phyloP scores from a whole-genome alignment of 371 early-diverging fungal genomes.

The Circinella umbellata region DNA sequence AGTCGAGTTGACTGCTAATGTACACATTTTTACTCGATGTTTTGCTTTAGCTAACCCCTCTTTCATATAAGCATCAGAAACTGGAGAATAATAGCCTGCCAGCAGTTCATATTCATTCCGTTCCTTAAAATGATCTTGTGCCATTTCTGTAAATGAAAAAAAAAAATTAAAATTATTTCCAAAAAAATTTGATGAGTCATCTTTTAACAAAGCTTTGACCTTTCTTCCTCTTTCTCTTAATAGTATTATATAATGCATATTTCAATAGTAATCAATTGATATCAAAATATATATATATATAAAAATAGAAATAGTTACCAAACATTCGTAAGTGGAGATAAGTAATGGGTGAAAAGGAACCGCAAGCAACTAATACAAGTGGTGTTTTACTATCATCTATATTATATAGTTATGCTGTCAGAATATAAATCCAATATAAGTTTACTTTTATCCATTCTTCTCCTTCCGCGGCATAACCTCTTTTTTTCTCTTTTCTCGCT shows the following conservation, averaged over 20 bases:
- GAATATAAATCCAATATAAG: background rate
- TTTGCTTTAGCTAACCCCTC: slow-evolving; percentile 84
- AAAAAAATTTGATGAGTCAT: slow-evolving; percentile 4
- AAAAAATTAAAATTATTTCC: too few species aligned
- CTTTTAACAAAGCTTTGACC: background rate
- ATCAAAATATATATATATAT: too few species aligned
- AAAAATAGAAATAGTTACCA: slow-evolving; percentile 60
- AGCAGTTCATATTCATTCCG: slow-evolving; percentile 82
- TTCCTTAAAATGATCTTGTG: slow-evolving; percentile 83
- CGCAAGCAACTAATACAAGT: slow-evolving; percentile 95
- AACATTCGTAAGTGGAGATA: slow-evolving; percentile 98
- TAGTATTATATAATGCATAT: background rate
- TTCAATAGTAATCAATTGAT: too few species aligned
- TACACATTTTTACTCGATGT: slow-evolving; percentile 95
- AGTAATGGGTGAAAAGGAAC: slow-evolving; percentile 97
- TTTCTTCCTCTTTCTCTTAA: background rate
- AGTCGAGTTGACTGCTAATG: slow-evolving; percentile 81
- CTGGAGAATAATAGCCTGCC: slow-evolving; percentile 97
- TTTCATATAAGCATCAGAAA: slow-evolving; percentile 91
- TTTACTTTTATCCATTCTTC: background rate
- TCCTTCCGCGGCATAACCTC: background rate
- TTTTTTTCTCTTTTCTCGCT: background rate
- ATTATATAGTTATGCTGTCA: background rate
- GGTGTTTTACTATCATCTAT: slow-evolving; percentile 84
- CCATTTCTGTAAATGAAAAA: slow-evolving; percentile 77